phyloP scores from a whole-genome alignment of 2,329 filamentous ascomycete species.

The Tricladium varicosporioides region DNA sequence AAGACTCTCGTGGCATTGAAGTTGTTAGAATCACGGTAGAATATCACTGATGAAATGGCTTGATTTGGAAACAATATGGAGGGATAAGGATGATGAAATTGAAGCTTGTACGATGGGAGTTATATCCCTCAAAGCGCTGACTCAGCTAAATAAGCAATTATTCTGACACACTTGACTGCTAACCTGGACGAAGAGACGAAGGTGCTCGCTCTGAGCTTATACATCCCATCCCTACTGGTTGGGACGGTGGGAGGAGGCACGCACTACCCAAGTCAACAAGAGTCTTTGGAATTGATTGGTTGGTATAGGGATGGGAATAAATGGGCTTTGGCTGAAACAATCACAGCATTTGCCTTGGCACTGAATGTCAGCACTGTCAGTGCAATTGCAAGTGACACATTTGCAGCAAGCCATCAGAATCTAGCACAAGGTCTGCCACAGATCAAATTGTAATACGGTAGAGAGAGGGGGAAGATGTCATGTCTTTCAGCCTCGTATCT shows the following conservation, averaged over 20 bases:
- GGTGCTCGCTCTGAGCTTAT: slow-evolving; percentile 25
- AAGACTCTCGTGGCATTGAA: slow-evolving; percentile 25
- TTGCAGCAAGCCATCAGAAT: slow-evolving; percentile 26
- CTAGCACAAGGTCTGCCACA: slow-evolving; percentile 3
- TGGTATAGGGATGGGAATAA: slow-evolving; percentile 27
- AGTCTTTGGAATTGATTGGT: slow-evolving; percentile 27
- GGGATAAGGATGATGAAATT: too few species aligned
- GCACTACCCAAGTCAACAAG: slow-evolving; percentile 25
- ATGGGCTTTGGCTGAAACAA: slow-evolving; percentile 27
- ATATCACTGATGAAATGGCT: too few species aligned
- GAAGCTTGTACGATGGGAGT: too few species aligned
- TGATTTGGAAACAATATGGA: too few species aligned
- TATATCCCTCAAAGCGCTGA: too few species aligned
- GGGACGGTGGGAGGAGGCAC: slow-evolving; percentile 30
- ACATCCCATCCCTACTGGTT: slow-evolving; percentile 31
- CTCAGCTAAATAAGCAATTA: too few species aligned
- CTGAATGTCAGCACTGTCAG: slow-evolving; percentile 28
- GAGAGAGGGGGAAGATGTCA: slow-evolving; percentile 1
- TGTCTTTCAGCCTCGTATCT: slow-evolving; percentile 1
- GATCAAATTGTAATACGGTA: not conserved
- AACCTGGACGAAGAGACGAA: slow-evolving; percentile 23
- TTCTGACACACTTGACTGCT: slow-evolving; percentile 24
- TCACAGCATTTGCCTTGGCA: slow-evolving; percentile 30
- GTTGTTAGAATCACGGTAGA: too few species aligned
- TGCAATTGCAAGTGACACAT: slow-evolving; percentile 24